phyloP scores from a whole-genome alignment of 176 grass and related monocot genomes.

The Ananas comosus region DNA sequence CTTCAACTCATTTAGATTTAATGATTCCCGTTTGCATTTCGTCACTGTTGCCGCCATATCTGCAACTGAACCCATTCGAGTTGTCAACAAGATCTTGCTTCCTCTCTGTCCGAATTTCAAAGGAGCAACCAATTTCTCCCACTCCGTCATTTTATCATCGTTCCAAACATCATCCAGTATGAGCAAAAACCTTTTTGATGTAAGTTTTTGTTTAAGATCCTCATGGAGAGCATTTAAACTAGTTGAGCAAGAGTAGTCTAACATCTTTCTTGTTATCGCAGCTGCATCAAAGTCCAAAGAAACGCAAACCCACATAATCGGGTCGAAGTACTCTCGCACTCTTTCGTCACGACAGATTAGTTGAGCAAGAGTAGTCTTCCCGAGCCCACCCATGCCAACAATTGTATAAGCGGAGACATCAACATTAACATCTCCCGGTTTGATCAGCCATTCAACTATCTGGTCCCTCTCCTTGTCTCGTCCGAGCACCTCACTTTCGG shows the following conservation, averaged over 20 bases:
- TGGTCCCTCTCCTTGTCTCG: too few relatives aligned
- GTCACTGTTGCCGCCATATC: conserved; percentile 12
- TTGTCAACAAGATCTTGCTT: conserved; percentile 19
- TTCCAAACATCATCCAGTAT: conserved; percentile 30
- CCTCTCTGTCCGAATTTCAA: conserved; percentile 16
- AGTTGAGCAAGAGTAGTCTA: not conserved
- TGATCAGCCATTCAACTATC: too few relatives aligned
- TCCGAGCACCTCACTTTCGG: too few relatives aligned
- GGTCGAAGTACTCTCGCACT: not conserved
- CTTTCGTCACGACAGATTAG: conserved; percentile 4
- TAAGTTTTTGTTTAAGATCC: not conserved
- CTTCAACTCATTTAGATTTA: not conserved
- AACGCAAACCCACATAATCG: conserved; percentile 20
- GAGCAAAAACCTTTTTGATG: conserved; percentile 15
- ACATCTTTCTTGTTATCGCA: conserved; percentile 9
- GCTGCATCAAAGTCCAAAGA: conserved; percentile 7
- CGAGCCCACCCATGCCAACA: too few relatives aligned
- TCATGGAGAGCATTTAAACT: not conserved
- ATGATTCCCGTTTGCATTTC: not conserved
- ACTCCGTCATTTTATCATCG: not conserved
- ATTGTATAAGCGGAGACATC: too few relatives aligned
- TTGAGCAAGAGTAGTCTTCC: conserved; percentile 19
- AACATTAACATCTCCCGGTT: too few relatives aligned
- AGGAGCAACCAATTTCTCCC: conserved; percentile 4
- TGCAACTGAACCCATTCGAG: not conserved